Percentiles rank a stretch among this genome's conserved stretches.
Conservation (phyloP, 2,329 filamentous ascomycete species). For the Thermochaetoides dissita region DNA sequence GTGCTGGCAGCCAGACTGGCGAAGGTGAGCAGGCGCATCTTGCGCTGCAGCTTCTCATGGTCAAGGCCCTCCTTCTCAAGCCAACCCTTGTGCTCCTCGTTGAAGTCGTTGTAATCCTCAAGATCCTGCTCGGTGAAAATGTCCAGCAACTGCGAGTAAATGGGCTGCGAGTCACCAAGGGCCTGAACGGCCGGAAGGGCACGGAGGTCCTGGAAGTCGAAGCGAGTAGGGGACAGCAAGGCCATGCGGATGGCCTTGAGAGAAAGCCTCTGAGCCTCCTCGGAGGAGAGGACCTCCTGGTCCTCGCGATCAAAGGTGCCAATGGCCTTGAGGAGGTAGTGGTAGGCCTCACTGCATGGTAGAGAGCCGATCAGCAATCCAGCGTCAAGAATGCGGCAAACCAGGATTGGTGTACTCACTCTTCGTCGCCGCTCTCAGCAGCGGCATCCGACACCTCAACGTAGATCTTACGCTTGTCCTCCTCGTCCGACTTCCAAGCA, state of each 20-base stretch:
- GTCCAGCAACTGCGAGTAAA: constrained; percentile 83
- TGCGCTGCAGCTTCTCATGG: constrained; percentile 64
- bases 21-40: constrained; percentile 92
- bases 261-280: constrained; percentile 47
- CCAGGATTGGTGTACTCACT: constrained; percentile 35
- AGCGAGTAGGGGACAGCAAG: constrained; percentile 40
- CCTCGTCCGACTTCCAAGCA: constrained; percentile 68
- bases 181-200: constrained; percentile 73
- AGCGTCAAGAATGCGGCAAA: no score
- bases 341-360: constrained; percentile 41
- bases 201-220: constrained; percentile 68
- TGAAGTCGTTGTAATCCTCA: constrained; percentile 91
- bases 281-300: constrained; percentile 40
- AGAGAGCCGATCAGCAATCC: constrained; percentile 6
- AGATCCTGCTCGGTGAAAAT: constrained; percentile 90
- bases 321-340: constrained; percentile 51
- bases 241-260: constrained; percentile 42
- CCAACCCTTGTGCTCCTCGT: constrained; percentile 78
- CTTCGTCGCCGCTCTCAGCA: constrained; percentile 59
- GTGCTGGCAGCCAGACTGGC: constrained; percentile 75
- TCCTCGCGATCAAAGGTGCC: constrained; percentile 45
- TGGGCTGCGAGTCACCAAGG: constrained; percentile 67
- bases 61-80: constrained; percentile 64
- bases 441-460: constrained; percentile 71
- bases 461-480: constrained; percentile 74